Conservation (phyloP, 1,284 basidiomycete species). For the Heliocybe sulcata region DNA sequence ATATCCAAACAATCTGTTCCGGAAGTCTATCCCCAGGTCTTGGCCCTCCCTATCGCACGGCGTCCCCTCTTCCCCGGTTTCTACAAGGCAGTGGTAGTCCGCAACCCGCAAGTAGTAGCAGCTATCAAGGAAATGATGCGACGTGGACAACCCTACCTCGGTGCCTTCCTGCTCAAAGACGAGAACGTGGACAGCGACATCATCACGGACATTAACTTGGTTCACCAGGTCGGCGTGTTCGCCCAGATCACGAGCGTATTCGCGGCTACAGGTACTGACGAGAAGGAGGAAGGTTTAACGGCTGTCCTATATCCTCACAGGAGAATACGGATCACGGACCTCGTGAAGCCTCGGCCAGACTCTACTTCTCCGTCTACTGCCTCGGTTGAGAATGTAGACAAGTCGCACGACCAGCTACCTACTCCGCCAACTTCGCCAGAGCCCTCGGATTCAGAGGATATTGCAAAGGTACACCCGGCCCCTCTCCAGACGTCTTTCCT, state of each 20-base stretch:
- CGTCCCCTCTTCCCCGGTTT: conserved; percentile 96
- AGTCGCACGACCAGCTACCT: conserved; percentile 35
- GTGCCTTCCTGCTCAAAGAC: conserved; percentile 96
- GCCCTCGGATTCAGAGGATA: conserved; percentile 16
- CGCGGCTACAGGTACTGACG: conserved; percentile 50
- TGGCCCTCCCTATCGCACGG: conserved; percentile 94
- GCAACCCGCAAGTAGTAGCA: conserved; percentile 86
- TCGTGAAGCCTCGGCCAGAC: conserved; percentile 53
- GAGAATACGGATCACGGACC: conserved; percentile 85
- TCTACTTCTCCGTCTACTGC: conserved; percentile 23
- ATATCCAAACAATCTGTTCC: conserved; percentile 82
- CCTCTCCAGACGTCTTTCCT: conserved; percentile 87
- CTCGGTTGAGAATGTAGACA: conserved; percentile 43
- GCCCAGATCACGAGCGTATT: conserved; percentile 97
- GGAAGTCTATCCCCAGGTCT: conserved; percentile 88
- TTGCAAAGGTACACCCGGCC: conserved; percentile 24
- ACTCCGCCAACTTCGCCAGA: conserved; percentile 39
- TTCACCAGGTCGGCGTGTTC: conserved; percentile 94
- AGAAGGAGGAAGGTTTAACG: conserved; percentile 83
- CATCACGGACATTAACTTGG: conserved; percentile 83
- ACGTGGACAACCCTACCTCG: conserved; percentile 95
- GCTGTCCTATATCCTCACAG: conserved; percentile 95
- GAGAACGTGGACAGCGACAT: conserved; percentile 91
- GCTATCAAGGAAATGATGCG: conserved; percentile 97
- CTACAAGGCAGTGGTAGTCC: conserved; percentile 94